phyloP scores from a whole-genome alignment of 768 basidiomycete genomes.

The Suillus occidentalis region DNA sequence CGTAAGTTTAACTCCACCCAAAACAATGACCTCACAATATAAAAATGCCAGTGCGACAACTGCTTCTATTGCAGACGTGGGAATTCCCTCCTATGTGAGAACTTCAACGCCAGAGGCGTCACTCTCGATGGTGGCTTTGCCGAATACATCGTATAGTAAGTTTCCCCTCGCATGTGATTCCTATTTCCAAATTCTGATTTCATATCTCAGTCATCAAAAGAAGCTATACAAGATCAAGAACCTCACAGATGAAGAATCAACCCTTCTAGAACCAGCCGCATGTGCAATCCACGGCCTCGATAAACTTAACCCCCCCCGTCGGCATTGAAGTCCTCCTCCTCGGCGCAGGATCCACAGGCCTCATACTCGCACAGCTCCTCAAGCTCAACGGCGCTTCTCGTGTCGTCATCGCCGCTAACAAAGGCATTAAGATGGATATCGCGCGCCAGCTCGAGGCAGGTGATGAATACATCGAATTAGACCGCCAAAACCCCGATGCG shows the following conservation, averaged over 20 bases:
- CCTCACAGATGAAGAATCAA: constrained; percentile 83
- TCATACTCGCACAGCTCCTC: constrained; percentile 85
- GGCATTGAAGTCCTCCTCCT: constrained; percentile 83
- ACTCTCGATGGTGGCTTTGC: constrained; percentile 85
- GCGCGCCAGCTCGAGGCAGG: constrained; percentile 76
- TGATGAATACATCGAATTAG: constrained; percentile 86
- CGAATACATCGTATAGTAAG: constrained; percentile 84
- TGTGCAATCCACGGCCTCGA: constrained; percentile 93
- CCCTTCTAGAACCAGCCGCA: constrained; percentile 85
- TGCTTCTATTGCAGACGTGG: constrained; percentile 91
- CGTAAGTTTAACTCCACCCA: constrained; percentile 38
- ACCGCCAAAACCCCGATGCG: constrained; percentile 66
- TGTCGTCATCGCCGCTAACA: constrained; percentile 85
- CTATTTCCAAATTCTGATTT: neutral
- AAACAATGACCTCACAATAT: constrained; percentile 6
- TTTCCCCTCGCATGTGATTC: neutral
- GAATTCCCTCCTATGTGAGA: constrained; percentile 79
- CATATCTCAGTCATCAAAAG: constrained; percentile 50
- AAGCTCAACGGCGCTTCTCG: constrained; percentile 82
- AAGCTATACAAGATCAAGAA: constrained; percentile 89
- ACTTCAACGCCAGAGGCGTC: constrained; percentile 80
- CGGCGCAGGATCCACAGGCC: constrained; percentile 91
- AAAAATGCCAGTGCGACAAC: constrained; percentile 58
- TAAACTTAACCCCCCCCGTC: constrained; percentile 77
- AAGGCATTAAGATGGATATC: constrained; percentile 88